Evolutionary conservation across 2,329 filamentous ascomycete species (phyloP).

Genomic region (Triangularia setosa): DNA sequence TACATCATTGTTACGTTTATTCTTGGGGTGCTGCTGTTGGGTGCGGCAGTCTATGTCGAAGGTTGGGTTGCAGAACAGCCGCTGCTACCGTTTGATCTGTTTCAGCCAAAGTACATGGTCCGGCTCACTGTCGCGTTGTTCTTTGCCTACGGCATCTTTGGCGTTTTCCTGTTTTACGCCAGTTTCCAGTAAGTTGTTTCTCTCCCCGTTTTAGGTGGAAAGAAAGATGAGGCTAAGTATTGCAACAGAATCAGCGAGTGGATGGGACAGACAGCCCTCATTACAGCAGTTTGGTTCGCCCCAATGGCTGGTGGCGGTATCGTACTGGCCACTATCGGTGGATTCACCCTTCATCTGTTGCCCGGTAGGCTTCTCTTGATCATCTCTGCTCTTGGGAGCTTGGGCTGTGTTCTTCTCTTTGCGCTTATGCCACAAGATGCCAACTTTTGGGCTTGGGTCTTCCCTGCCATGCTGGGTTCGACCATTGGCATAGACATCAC

Average conservation of each 20-base stretch:
- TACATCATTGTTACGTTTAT: conserved; percentile 66
- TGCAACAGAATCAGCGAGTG: conserved; percentile 52
- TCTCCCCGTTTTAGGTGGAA: conserved; percentile 30
- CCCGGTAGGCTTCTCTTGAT: conserved; percentile 60
- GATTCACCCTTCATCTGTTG: conserved; percentile 63
- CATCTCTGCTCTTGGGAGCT: conserved; percentile 56
- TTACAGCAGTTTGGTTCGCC: conserved; percentile 64
- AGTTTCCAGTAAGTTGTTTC: conserved; percentile 59
- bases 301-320: conserved; percentile 67
- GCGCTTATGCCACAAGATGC: conserved; percentile 57
- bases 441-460: conserved; percentile 70
- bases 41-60: conserved; percentile 64
- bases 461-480: conserved; percentile 64
- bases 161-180: conserved; percentile 65
- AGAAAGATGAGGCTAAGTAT: not conserved
- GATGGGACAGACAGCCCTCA: conserved; percentile 55
- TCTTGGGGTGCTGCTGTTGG: conserved; percentile 58
- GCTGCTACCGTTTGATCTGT: conserved; percentile 66
- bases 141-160: conserved; percentile 64
- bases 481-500: conserved; percentile 73
- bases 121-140: conserved; percentile 58
- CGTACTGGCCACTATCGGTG: conserved; percentile 58
- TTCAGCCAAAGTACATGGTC: conserved; percentile 65
- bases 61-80: conserved; percentile 65
- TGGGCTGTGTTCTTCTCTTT: conserved; percentile 58